A percentile compares a stretch with the other conserved stretches of the same genome.
These are phyloP conservation scores for Malus domestica DNA, from an alignment of 306 rosid genomes.

Conservation along the genomic window ASM211411v1 NC_041804.1:16225001-16225500, in stretches of 20 bases:
- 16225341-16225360: conserved; percentile 51
- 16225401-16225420: conserved; percentile 13
- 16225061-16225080: conserved; percentile 64
- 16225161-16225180: neutral
- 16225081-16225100: conserved; percentile 81
- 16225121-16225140: conserved; percentile 66
- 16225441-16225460: conserved; percentile 22
- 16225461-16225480: conserved; percentile 23
- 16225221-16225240: too few species aligned
- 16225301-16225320: conserved; percentile 76
- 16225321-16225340: conserved; percentile 57
- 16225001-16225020: conserved; percentile 11
- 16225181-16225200: neutral
- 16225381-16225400: conserved; percentile 27
- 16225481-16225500: conserved; percentile 15
- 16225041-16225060: neutral
- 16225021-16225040: neutral
- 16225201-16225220: conserved; percentile 5
- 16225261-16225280: neutral
- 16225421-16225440: conserved; percentile 26
- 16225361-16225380: conserved; percentile 26
- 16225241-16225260: too few species aligned
- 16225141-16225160: neutral
- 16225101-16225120: conserved; percentile 82
- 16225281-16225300: conserved; percentile 17